phyloP scores from a whole-genome alignment of 2,329 filamentous ascomycete genomes.

The Rhytidhysteron rufulum region DNA sequence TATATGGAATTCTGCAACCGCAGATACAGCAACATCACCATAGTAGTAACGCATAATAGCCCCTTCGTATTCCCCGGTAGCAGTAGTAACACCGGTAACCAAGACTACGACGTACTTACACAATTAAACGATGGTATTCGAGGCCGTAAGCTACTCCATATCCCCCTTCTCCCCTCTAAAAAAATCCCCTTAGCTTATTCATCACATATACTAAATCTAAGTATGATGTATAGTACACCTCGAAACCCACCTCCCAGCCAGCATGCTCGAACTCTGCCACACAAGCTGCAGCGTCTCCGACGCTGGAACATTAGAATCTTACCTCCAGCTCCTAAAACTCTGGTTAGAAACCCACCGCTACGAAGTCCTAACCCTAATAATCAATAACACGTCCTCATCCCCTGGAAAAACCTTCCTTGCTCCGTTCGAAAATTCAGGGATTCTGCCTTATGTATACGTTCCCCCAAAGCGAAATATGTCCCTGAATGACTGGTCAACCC shows the following conservation, averaged over 20 bases:
- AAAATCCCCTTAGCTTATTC: conserved; percentile 39
- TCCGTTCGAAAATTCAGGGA: conserved; percentile 67
- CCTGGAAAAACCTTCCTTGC: conserved; percentile 59
- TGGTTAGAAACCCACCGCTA: conserved; percentile 80
- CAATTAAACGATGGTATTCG: conserved; percentile 40
- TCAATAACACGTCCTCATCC: conserved; percentile 64
- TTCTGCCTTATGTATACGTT: conserved; percentile 70
- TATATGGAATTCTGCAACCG: conserved; percentile 37
- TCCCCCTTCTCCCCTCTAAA: background rate
- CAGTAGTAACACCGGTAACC: conserved; percentile 35
- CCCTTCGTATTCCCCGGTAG: conserved; percentile 23
- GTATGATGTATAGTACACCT: conserved; percentile 49
- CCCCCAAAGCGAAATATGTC: conserved; percentile 75
- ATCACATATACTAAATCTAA: conserved; percentile 38
- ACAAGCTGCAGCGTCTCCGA: conserved; percentile 81
- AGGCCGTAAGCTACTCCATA: conserved; percentile 19
- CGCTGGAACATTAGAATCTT: conserved; percentile 72
- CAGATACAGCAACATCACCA: conserved; percentile 40
- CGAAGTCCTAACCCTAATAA: conserved; percentile 83
- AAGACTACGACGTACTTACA: conserved; percentile 30
- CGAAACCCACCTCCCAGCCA: conserved; percentile 54
- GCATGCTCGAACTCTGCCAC: conserved; percentile 72
- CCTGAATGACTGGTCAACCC: conserved; percentile 78
- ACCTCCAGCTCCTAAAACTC: conserved; percentile 63
- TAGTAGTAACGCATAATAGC: conserved; percentile 39